Conservation (phyloP, 176 grass and related monocot species). For the Bromus sterilis region DNA sequence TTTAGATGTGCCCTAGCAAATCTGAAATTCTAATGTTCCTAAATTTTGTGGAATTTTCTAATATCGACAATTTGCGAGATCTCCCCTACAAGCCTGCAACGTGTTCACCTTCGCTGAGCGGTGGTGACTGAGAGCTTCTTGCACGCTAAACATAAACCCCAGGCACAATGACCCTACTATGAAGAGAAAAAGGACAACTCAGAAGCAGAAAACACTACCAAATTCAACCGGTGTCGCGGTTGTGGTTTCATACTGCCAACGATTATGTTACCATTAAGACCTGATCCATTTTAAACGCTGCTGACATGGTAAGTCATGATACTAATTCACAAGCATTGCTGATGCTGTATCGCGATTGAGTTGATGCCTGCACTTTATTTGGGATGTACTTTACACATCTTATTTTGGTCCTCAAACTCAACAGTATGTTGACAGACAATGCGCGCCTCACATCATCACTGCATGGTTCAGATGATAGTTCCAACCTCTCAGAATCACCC, state of each 20-base stretch:
- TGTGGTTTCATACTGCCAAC: neutral
- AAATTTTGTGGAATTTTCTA: too few relatives aligned
- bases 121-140: too few relatives aligned
- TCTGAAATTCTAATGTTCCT: too few relatives aligned
- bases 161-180: too few relatives aligned
- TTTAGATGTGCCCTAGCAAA: too few relatives aligned
- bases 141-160: too few relatives aligned
- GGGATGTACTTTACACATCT: constrained; percentile 5
- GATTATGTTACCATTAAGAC: neutral
- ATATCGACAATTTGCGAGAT: too few relatives aligned
- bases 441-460: constrained; percentile 23
- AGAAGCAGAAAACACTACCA: too few relatives aligned
- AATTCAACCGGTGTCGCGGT: neutral
- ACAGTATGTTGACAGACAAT: neutral
- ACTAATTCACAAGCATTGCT: neutral
- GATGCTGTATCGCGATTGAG: neutral
- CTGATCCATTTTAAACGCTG: neutral
- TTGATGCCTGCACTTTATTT: constrained; percentile 18
- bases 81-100: too few relatives aligned
- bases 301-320: neutral
- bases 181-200: too few relatives aligned
- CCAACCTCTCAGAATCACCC: constrained; percentile 68
- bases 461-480: constrained; percentile 53
- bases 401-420: neutral
- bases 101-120: too few relatives aligned